These are phyloP conservation scores for Austroboletus sp. DNA, from an alignment of 1,284 basidiomycete genomes.

Conservation along the genomic window DNA sequence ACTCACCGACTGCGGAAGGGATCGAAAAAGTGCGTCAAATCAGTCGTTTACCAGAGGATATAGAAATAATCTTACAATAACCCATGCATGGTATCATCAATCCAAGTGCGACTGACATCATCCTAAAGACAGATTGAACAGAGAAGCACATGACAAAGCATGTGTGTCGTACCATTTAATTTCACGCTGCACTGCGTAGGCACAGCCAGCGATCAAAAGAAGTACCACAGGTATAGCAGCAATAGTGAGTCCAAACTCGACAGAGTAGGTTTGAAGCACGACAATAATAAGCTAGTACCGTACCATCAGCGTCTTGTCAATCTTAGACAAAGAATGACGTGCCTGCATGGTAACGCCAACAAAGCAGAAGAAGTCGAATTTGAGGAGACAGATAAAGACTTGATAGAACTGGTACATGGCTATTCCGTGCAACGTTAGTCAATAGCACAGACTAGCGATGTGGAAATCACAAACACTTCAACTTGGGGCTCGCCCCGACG, in stretches of 20 bases:
- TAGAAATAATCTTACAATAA: constrained; percentile 51
- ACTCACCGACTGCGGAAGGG: constrained; percentile 36
- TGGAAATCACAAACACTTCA: constrained; percentile 56
- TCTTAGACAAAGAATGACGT: constrained; percentile 10
- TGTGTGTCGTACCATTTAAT: constrained; percentile 58
- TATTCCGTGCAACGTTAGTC: constrained; percentile 28
- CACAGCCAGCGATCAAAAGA: constrained; percentile 57
- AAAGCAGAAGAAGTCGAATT: constrained; percentile 84
- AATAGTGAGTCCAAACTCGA: constrained; percentile 75
- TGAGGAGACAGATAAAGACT: constrained; percentile 76
- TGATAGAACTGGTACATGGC: constrained; percentile 82
- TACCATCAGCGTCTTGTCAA: not conserved
- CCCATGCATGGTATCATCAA: constrained; percentile 70
- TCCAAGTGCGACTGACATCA: constrained; percentile 61
- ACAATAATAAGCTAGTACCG: constrained; percentile 59
- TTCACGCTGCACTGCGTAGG: constrained; percentile 66
- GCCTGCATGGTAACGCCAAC: constrained; percentile 82
- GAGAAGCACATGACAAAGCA: not conserved
- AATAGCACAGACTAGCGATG: not conserved
- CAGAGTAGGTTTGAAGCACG: constrained; percentile 54
- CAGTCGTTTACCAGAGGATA: constrained; percentile 12
- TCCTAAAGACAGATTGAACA: constrained; percentile 28
- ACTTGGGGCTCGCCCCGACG: constrained; percentile 71
- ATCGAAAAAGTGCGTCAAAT: constrained; percentile 1
- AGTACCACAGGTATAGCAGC: constrained; percentile 77